Conservation (phyloP, 768 basidiomycete genomes). For the Russula sp. region DNA sequence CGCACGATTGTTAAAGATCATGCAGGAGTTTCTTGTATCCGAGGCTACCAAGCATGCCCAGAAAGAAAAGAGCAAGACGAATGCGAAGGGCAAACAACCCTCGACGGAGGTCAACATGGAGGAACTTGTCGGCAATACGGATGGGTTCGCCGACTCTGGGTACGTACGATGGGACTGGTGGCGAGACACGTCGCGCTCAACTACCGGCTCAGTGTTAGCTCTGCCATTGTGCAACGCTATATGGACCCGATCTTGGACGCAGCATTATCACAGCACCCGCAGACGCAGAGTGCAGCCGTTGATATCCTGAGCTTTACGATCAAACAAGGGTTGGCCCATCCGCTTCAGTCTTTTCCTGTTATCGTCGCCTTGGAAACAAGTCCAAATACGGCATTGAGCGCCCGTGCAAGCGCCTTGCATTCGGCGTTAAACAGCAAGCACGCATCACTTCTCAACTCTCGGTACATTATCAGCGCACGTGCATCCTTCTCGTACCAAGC, state of each 20-base stretch:
- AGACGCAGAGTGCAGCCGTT: constrained; percentile 78
- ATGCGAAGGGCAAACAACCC: constrained; percentile 41
- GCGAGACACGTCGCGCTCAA: not conserved
- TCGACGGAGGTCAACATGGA: constrained; percentile 73
- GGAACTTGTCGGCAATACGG: constrained; percentile 91
- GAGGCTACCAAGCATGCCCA: constrained; percentile 76
- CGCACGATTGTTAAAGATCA: constrained; percentile 74
- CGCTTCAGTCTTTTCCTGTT: constrained; percentile 90
- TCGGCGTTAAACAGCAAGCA: constrained; percentile 84
- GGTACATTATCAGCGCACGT: constrained; percentile 76
- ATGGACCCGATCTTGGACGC: constrained; percentile 77
- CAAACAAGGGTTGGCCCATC: constrained; percentile 93
- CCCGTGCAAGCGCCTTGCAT: constrained; percentile 78
- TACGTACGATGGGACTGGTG: constrained; percentile 39
- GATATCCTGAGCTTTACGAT: constrained; percentile 92
- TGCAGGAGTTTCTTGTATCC: constrained; percentile 87
- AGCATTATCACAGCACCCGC: constrained; percentile 64
- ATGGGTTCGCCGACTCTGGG: constrained; percentile 97
- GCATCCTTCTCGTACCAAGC: constrained; percentile 84
- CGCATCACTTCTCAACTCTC: constrained; percentile 80
- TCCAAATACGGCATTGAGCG: constrained; percentile 53
- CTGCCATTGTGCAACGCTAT: constrained; percentile 93
- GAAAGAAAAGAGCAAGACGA: constrained; percentile 58
- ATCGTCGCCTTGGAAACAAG: constrained; percentile 94
- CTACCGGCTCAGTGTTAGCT: constrained; percentile 68